A percentile compares a stretch with the other conserved stretches of the same genome.
phyloP scores from a whole-genome alignment of 23 red algal species.

The Agarophyton chilense region DNA sequence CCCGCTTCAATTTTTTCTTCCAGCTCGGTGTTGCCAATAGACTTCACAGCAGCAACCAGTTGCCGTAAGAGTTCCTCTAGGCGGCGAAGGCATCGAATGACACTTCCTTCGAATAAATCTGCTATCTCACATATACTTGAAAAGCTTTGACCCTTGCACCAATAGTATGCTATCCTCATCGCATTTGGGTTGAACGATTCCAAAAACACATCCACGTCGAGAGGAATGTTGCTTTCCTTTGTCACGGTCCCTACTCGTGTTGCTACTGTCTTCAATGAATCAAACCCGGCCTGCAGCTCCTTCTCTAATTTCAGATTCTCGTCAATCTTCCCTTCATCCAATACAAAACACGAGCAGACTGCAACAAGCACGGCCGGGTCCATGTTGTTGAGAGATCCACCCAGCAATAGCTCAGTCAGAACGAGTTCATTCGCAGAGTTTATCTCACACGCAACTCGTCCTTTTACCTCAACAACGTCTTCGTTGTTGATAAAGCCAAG shows the following conservation, averaged over 20 bases:
- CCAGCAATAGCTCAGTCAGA: conserved; percentile 83
- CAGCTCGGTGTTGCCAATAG: conserved; percentile 92
- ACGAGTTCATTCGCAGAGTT: conserved; percentile 92
- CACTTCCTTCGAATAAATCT: conserved; percentile 93
- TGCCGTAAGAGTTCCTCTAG: conserved; percentile 97
- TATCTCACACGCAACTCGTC: conserved; percentile 96
- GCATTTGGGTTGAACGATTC: conserved; percentile 77
- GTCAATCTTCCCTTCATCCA: conserved; percentile 90
- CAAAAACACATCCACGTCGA: conserved; percentile 83
- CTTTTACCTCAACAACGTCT: conserved; percentile 93
- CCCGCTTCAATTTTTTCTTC: conserved; percentile 78
- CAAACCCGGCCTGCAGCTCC: conserved; percentile 60
- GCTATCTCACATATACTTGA: conserved; percentile 60
- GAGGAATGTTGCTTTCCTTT: conserved; percentile 78
- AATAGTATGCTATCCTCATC: conserved; percentile 86
- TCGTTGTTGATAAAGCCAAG: conserved; percentile 77
- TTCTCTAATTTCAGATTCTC: conserved; percentile 65
- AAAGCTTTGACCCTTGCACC: conserved; percentile 90
- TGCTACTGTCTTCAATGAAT: conserved; percentile 66
- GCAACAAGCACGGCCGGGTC: conserved; percentile 71
- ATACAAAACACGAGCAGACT: conserved; percentile 93
- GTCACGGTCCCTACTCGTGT: conserved; percentile 70
- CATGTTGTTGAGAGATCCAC: conserved; percentile 78
- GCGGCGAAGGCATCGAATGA: conserved; percentile 94
- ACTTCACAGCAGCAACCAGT: conserved; percentile 85